Base-by-base conservation (phyloP, 1,139 yeast species). In the Candida albicans region DNA sequence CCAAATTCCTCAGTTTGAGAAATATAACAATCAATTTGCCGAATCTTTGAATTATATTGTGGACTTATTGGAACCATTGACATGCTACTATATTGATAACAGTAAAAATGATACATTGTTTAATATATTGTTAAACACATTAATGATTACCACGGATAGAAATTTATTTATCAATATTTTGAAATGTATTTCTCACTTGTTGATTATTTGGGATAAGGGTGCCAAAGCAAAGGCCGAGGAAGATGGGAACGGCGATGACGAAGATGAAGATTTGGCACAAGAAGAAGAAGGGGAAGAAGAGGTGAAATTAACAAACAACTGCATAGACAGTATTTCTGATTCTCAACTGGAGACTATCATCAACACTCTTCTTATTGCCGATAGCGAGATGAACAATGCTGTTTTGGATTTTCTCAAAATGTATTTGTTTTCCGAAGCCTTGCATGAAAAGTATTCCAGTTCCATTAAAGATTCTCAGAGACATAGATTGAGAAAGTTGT, bases 1-100 rank as follows among this genome's bases (percentile, higher is more conserved):
- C 13, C 51, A 47, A 39, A 34, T 48, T 4, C 51, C 51, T 35
- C 48, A 51, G n/a, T 56, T 70, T 47, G 44, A 47, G n/a, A 50
- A 55, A 39, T 65, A 54, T 49, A 64, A 68, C 32, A 64, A 65
- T 62, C 79, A 75, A 47, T 70, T 72, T 52, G 58, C 58, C 40
- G 99, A 93, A 62, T 69, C 86, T 38, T 71, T 84, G 42, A 79
- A 76, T 47, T 89, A 87, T 59, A 70, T 84, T 25, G 65, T 90
- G 43, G 99, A 93, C 61, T 77, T 91, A 35, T 77, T 88, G 43
- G 99, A 93, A 59, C 84, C 93, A 2, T 78, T 90, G 38, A 83
- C 93, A 6, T 86, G 96, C 41, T 88, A 87, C 62, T 75, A 87
- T 53, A 82, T 89, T 11, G 93, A 95, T 30, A 84, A 83, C 31